Evolutionary conservation across 2,329 filamentous ascomycete genomes (phyloP).

Genomic region (Pseudocercospora fuligena): DNA sequence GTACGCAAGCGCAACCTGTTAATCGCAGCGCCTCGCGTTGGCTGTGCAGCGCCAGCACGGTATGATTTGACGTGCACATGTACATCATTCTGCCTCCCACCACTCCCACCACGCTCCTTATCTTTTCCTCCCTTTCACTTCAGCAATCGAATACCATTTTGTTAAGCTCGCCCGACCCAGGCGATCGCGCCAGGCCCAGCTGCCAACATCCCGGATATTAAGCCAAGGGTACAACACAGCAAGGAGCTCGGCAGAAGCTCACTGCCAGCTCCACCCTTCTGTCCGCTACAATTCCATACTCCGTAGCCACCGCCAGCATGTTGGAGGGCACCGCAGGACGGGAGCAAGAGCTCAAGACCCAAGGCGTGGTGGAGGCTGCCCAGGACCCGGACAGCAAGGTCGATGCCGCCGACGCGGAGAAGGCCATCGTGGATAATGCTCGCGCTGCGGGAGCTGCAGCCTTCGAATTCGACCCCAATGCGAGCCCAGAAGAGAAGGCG

Average conservation of each 20-base stretch:
- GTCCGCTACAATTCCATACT: slow-evolving; percentile 23
- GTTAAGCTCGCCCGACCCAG: not conserved
- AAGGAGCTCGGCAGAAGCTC: slow-evolving; percentile 12
- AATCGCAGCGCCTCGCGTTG: not conserved
- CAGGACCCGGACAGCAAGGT: slow-evolving; percentile 70
- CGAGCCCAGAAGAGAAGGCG: slow-evolving; percentile 80
- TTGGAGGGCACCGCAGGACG: slow-evolving; percentile 38
- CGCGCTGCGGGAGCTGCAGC: slow-evolving; percentile 77
- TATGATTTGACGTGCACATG: not conserved
- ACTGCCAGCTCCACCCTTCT: slow-evolving; percentile 6
- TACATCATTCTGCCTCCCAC: not conserved
- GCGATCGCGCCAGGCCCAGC: slow-evolving; percentile 1
- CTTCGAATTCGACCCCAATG: slow-evolving; percentile 86
- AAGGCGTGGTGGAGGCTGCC: slow-evolving; percentile 79
- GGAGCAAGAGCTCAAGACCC: slow-evolving; percentile 72
- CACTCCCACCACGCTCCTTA: not conserved
- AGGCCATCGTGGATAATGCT: slow-evolving; percentile 75
- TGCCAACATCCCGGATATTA: not conserved
- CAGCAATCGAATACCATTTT: not conserved
- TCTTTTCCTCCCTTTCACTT: not conserved
- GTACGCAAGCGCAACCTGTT: not conserved
- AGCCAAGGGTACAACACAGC: not conserved
- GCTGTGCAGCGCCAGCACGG: not conserved
- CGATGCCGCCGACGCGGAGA: slow-evolving; percentile 72
- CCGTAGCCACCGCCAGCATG: slow-evolving; percentile 33